Evolutionary conservation across 1,284 basidiomycete species (phyloP).

Genomic region (Macrocystidia cucumis): DNA sequence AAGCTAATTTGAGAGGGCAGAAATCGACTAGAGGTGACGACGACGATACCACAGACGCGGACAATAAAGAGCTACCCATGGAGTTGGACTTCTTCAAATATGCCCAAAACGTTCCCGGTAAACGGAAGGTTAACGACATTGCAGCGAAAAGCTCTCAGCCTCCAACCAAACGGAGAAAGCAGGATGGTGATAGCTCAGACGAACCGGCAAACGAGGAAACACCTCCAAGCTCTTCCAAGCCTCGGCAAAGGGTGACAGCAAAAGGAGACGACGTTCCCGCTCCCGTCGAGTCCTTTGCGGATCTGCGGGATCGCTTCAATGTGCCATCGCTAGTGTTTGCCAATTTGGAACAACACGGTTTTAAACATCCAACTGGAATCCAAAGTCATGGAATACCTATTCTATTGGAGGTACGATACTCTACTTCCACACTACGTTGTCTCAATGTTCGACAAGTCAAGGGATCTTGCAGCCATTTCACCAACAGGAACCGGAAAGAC

Average conservation of each 20-base stretch:
- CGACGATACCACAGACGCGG: too few species aligned
- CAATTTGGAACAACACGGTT: conserved; percentile 57
- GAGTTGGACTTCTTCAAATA: conserved; percentile 91
- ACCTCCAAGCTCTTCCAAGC: conserved; percentile 15
- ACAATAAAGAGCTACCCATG: conserved; percentile 57
- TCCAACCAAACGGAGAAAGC: conserved; percentile 26
- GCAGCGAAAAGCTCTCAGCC: conserved; percentile 13
- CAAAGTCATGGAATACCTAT: conserved; percentile 73
- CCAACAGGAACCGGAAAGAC: conserved; percentile 96
- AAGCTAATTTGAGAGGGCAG: too few species aligned
- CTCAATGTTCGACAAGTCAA: conserved; percentile 31
- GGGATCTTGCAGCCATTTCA: conserved; percentile 86
- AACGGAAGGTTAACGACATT: conserved; percentile 31
- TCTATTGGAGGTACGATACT: conserved; percentile 49
- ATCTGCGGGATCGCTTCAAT: conserved; percentile 45
- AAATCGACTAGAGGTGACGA: too few species aligned
- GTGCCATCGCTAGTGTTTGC: conserved; percentile 49
- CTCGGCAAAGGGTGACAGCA: conserved; percentile 54
- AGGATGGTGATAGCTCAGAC: conserved; percentile 20
- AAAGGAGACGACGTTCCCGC: conserved; percentile 64
- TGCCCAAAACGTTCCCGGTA: conserved; percentile 44
- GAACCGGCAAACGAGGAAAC: conserved; percentile 11
- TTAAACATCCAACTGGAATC: conserved; percentile 60
- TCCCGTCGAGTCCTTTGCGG: conserved; percentile 50
- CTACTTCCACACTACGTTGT: background rate